A percentile compares a stretch with the other conserved stretches of the same genome.
These are phyloP conservation scores for Penicillium expansum DNA, from an alignment of 2,329 filamentous ascomycete genomes.

Conservation along the genomic window DNA sequence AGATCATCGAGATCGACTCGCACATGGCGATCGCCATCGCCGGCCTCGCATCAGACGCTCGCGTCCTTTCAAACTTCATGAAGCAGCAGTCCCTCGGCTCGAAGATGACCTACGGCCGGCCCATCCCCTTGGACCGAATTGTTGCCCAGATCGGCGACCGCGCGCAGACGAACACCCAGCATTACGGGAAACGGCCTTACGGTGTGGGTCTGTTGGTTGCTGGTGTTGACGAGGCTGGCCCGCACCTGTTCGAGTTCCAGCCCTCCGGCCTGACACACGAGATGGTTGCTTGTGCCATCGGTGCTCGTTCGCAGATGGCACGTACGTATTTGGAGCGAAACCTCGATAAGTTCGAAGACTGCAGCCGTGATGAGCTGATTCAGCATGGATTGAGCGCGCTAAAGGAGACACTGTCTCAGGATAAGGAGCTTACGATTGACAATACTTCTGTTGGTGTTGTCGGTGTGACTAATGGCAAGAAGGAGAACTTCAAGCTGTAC, in stretches of 20 bases:
- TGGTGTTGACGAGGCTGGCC: constrained; percentile 88
- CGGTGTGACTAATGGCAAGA: constrained; percentile 58
- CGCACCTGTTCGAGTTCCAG: constrained; percentile 98
- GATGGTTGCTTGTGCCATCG: constrained; percentile 95
- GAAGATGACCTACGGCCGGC: constrained; percentile 91
- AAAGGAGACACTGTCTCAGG: constrained; percentile 93
- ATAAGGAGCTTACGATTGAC: constrained; percentile 95
- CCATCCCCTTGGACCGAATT: constrained; percentile 85
- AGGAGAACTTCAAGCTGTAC: constrained; percentile 84
- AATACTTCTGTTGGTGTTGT: constrained; percentile 92
- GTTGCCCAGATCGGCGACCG: constrained; percentile 92
- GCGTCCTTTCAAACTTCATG: constrained; percentile 99
- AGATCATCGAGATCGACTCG: constrained; percentile 93
- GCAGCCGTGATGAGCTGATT: constrained; percentile 79
- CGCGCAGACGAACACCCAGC: constrained; percentile 95
- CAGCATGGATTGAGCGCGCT: constrained; percentile 85
- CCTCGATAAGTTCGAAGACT: constrained; percentile 75
- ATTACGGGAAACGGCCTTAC: constrained; percentile 94
- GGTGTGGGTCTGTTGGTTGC: constrained; percentile 90
- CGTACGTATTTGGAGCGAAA: constrained; percentile 94
- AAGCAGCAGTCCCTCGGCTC: constrained; percentile 97
- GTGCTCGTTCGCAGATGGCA: constrained; percentile 94
- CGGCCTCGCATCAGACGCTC: constrained; percentile 93
- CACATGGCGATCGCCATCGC: constrained; percentile 95
- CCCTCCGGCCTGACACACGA: constrained; percentile 94